phyloP scores from a whole-genome alignment of 192 early-diverging fungal genomes.

The Dissophora ornata region DNA sequence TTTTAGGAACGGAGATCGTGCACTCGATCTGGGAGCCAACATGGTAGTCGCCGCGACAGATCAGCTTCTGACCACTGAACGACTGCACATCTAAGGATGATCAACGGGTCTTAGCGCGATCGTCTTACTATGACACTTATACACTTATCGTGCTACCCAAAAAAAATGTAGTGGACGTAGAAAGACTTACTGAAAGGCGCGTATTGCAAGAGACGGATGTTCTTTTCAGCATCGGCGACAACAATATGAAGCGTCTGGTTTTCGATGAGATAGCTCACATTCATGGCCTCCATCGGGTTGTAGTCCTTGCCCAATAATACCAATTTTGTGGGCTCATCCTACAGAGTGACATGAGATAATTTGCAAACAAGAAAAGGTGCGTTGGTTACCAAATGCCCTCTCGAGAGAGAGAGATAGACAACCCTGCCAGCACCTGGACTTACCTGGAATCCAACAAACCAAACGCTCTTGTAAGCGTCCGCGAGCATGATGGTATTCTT shows the following conservation, averaged over 20 bases:
- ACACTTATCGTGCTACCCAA: too few species aligned
- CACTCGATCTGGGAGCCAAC: slow-evolving; percentile 79
- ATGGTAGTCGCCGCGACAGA: slow-evolving; percentile 91
- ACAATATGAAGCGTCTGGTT: slow-evolving; percentile 77
- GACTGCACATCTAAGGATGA: slow-evolving; percentile 84
- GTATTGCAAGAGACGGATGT: slow-evolving; percentile 86
- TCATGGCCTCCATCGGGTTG: slow-evolving; percentile 77
- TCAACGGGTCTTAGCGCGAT: not conserved
- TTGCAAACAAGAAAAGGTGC: too few species aligned
- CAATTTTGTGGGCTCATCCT: slow-evolving; percentile 93
- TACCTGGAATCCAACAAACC: slow-evolving; percentile 94
- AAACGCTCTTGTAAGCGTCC: slow-evolving; percentile 87
- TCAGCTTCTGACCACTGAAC: slow-evolving; percentile 85
- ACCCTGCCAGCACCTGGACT: not conserved
- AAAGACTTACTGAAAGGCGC: slow-evolving; percentile 81
- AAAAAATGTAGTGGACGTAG: not conserved
- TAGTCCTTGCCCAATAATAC: slow-evolving; percentile 91
- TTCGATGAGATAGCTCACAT: slow-evolving; percentile 82
- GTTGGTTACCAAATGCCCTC: not conserved
- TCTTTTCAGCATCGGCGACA: slow-evolving; percentile 86
- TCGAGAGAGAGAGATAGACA: not conserved
- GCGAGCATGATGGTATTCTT: slow-evolving; percentile 91
- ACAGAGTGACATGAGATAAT: not conserved
- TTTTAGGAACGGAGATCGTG: slow-evolving; percentile 64
- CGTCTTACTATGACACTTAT: too few species aligned